A percentile compares a stretch with the other conserved stretches of the same genome.
These are phyloP conservation scores for Xylaria scruposa DNA, from an alignment of 495 filamentous ascomycete species.

Conservation along the genomic window DNA sequence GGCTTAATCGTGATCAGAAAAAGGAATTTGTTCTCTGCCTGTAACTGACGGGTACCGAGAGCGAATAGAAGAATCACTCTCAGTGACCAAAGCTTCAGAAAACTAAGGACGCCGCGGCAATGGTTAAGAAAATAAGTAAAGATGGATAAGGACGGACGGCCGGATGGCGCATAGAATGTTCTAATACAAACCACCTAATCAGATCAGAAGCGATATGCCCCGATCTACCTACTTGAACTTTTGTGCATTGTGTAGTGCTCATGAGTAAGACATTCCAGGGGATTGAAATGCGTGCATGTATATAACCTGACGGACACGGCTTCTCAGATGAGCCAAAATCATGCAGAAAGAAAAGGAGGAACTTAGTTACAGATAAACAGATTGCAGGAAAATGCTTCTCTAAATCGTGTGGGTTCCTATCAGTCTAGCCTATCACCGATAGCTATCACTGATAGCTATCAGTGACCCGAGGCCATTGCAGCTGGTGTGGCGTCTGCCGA, in stretches of 20 bases:
- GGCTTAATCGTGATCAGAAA: constrained; percentile 88
- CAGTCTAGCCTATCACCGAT: neutral
- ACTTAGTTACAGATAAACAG: neutral
- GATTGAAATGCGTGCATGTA: neutral
- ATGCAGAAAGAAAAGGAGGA: neutral
- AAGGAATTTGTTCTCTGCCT: constrained; percentile 52
- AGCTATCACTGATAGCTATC: neutral
- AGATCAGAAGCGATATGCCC: neutral
- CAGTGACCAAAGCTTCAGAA: constrained; percentile 52
- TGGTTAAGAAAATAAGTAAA: neutral
- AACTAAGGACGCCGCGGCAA: constrained; percentile 44
- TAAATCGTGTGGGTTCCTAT: neutral
- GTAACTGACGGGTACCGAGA: constrained; percentile 51
- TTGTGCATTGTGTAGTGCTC: neutral
- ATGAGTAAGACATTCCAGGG: neutral
- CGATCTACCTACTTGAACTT: neutral
- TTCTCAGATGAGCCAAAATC: no score
- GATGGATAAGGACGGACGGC: neutral
- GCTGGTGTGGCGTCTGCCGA: constrained; percentile 19
- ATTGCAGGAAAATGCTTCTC: no score
- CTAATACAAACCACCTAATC: neutral
- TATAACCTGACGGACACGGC: neutral
- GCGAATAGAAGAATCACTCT: constrained; percentile 52
- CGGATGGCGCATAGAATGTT: neutral
- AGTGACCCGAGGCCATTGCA: neutral